Evolutionary conservation across 202 grass and related monocot genomes (phyloP).

Genomic region (Panicum virgatum): DNA sequence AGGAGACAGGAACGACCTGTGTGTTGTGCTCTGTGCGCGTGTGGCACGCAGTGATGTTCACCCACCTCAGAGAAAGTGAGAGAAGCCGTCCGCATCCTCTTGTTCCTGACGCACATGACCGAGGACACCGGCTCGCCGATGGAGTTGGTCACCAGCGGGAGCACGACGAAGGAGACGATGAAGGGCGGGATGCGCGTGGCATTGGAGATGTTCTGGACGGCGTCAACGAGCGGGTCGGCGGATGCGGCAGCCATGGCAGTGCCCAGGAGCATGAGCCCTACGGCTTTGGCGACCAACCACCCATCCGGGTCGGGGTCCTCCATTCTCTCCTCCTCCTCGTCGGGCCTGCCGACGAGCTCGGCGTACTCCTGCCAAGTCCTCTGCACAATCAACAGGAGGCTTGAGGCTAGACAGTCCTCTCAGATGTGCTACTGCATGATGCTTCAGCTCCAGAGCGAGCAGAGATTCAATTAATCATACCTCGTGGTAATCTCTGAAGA

Average conservation of each 20-base stretch:
- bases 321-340: conserved; percentile 60
- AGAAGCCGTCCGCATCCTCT: conserved; percentile 62
- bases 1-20: too few species aligned
- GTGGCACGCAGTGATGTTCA: too few species aligned
- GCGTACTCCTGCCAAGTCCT: conserved; percentile 55
- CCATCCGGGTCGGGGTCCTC: conserved; percentile 44
- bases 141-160: conserved; percentile 80
- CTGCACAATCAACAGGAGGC: too few species aligned
- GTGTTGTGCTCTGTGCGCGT: too few species aligned
- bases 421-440: too few species aligned
- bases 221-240: conserved; percentile 79
- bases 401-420: too few species aligned
- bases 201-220: conserved; percentile 77
- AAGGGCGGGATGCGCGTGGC: conserved; percentile 72
- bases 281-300: conserved; percentile 49
- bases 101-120: conserved; percentile 64
- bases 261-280: conserved; percentile 61
- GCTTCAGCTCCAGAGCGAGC: too few species aligned
- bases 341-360: conserved; percentile 43
- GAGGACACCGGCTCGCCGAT: conserved; percentile 67
- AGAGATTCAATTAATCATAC: too few species aligned
- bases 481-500: conserved; percentile 53
- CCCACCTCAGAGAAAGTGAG: conserved; percentile 79
- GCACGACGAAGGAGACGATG: conserved; percentile 74
- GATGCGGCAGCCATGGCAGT: conserved; percentile 53